Evolutionary conservation across 2,329 filamentous ascomycete genomes (phyloP).

Genomic region (Ophiostoma quercus): DNA sequence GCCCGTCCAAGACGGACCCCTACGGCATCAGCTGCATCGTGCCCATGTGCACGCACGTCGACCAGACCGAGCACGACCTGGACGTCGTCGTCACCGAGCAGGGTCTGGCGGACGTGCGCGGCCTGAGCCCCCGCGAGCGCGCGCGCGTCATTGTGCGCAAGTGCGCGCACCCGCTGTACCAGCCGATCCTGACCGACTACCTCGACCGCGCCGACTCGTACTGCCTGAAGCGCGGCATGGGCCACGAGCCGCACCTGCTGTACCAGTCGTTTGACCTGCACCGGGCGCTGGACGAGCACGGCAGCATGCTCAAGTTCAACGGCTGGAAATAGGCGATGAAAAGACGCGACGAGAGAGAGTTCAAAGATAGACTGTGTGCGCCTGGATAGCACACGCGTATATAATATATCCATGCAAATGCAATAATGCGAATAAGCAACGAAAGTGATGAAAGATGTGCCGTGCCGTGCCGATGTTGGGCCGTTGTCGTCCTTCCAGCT

Average conservation of each 20-base stretch:
- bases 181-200: constrained; percentile 75
- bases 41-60: constrained; percentile 88
- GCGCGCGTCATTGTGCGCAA: constrained; percentile 81
- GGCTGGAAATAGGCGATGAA: constrained; percentile 28
- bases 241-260: constrained; percentile 81
- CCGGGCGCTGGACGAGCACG: constrained; percentile 72
- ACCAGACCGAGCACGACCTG: constrained; percentile 89
- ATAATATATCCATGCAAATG: constrained; percentile 12
- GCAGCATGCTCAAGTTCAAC: constrained; percentile 77
- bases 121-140: constrained; percentile 71
- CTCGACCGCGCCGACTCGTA: constrained; percentile 81
- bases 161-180: constrained; percentile 80
- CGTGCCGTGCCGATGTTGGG: too few relatives aligned
- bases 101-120: constrained; percentile 79
- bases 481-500: too few relatives aligned
- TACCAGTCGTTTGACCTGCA: constrained; percentile 89
- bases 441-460: too few relatives aligned
- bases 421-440: too few relatives aligned
- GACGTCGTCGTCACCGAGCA: constrained; percentile 75
- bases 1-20: constrained; percentile 76
- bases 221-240: constrained; percentile 80
- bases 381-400: constrained; percentile 12
- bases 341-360: neutral
- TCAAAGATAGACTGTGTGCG: neutral
- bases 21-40: constrained; percentile 80